phyloP scores from a whole-genome alignment of 495 filamentous ascomycete genomes.

The Tuber melanosporum region DNA sequence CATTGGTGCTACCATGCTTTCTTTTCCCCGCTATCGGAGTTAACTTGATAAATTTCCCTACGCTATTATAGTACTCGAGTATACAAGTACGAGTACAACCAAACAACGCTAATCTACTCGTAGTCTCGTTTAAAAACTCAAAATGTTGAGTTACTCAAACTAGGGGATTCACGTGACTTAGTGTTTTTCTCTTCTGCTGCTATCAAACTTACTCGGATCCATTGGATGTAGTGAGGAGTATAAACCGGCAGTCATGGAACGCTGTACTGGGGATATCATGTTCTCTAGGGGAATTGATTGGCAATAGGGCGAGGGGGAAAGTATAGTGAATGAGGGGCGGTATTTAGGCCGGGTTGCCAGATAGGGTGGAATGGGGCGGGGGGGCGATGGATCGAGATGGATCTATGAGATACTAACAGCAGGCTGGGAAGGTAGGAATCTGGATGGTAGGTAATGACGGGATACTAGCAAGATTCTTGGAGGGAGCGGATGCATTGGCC shows the following conservation, averaged over 20 bases:
- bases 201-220: neutral
- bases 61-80: too few species aligned
- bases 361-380: neutral
- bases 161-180: neutral
- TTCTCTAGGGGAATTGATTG: neutral
- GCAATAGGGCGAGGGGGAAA: neutral
- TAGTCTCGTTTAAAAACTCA: neutral
- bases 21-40: neutral
- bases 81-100: neutral
- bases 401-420: neutral
- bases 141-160: neutral
- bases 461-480: neutral
- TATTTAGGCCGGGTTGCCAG: neutral
- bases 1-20: neutral
- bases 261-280: neutral
- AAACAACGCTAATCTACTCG: neutral
- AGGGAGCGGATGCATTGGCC: neutral
- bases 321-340: neutral
- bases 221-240: neutral
- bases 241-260: neutral
- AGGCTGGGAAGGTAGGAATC: neutral
- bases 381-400: neutral
- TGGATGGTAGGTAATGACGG: neutral
- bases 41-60: neutral
- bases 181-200: neutral